These are phyloP conservation scores for Kazachstania viticola DNA, from an alignment of 805 yeast genomes.

Conservation along the genomic window DNA sequence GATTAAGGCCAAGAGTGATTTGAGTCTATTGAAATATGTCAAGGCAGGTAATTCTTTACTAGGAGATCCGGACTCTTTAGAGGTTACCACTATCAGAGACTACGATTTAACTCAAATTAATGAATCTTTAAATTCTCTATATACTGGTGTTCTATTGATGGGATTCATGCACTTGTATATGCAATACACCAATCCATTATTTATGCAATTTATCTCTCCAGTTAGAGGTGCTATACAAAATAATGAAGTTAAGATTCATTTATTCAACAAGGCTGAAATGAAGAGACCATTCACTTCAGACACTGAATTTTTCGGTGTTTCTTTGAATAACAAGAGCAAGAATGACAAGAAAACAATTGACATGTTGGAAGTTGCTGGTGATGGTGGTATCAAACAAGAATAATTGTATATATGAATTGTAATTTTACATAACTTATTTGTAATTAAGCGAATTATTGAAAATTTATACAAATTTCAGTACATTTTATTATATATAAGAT, in stretches of 20 bases:
- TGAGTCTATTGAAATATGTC: conserved; percentile 84
- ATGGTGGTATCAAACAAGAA: conserved; percentile 70
- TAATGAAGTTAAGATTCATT: conserved; percentile 82
- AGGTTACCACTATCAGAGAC: conserved; percentile 87
- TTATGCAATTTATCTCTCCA: conserved; percentile 88
- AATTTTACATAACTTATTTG: no score
- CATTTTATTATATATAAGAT: no score
- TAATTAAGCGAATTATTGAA: no score
- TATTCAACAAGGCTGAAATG: conserved; percentile 73
- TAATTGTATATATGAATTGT: no score
- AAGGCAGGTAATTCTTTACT: conserved; percentile 72
- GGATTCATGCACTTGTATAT: conserved; percentile 95
- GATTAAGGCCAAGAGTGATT: conserved; percentile 69
- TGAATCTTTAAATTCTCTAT: conserved; percentile 66
- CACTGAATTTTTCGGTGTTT: conserved; percentile 53
- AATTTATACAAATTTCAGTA: no score
- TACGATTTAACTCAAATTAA: conserved; percentile 86
- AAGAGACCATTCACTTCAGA: conserved; percentile 94
- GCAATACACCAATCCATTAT: conserved; percentile 94
- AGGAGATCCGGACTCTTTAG: conserved; percentile 61
- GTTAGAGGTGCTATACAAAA: conserved; percentile 82
- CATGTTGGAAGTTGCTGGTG: conserved; percentile 73
- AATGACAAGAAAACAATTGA: conserved; percentile 83
- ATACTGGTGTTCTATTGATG: conserved; percentile 92
- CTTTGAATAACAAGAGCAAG: conserved; percentile 38